phyloP scores from a whole-genome alignment of 192 early-diverging fungal species.

The Spizellomyces punctatus region DNA sequence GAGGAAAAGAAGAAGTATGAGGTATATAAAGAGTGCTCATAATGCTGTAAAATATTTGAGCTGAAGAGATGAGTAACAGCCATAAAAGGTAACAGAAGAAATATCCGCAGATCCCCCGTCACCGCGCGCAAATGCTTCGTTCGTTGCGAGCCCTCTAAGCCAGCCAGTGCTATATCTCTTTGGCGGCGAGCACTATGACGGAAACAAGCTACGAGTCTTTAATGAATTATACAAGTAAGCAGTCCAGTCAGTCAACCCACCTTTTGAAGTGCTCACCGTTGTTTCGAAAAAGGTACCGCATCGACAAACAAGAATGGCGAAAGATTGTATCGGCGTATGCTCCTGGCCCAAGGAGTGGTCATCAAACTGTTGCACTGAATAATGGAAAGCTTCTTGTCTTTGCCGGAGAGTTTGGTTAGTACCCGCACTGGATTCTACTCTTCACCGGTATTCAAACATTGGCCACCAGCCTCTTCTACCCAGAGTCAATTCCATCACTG shows the following conservation, averaged over 20 bases:
- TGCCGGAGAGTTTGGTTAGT: conserved; percentile 44
- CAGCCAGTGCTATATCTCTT: conserved; percentile 63
- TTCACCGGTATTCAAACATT: neutral
- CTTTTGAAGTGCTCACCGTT: neutral
- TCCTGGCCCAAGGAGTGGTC: conserved; percentile 70
- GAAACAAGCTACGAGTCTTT: conserved; percentile 58
- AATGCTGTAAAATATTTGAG: neutral
- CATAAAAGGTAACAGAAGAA: conserved; percentile 60
- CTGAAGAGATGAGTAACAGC: neutral
- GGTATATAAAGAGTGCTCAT: neutral
- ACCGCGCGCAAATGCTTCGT: conserved; percentile 60
- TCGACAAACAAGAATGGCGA: conserved; percentile 74
- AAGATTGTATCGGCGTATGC: conserved; percentile 63
- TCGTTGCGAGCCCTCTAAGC: conserved; percentile 65
- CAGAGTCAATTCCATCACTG: conserved; percentile 31
- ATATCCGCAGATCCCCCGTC: conserved; percentile 34
- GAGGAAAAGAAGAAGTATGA: conserved; percentile 37
- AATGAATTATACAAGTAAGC: conserved; percentile 65
- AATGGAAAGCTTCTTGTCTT: conserved; percentile 66
- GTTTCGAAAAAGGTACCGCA: conserved; percentile 49
- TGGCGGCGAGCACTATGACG: conserved; percentile 71
- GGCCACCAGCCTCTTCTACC: conserved; percentile 4
- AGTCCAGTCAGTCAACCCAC: neutral
- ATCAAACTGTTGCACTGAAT: conserved; percentile 66
- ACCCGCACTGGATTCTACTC: neutral